Base-by-base conservation (phyloP, 495 filamentous ascomycete species). In the Pyronema domesticum region DNA sequence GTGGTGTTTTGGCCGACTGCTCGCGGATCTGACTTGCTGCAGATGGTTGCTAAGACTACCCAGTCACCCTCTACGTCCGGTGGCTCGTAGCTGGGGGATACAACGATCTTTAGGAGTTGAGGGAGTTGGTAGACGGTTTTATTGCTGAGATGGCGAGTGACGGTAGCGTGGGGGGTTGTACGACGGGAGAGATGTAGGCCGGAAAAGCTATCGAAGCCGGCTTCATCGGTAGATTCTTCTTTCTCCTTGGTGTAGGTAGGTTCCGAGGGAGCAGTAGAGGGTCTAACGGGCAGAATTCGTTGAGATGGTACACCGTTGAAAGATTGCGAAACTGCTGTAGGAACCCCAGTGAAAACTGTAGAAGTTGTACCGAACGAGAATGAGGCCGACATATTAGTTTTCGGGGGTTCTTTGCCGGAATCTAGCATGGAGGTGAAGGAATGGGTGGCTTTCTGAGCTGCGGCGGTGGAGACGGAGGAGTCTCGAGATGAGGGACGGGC, bases 51-150 rank as follows among this genome's bases (percentile, higher is more conserved):
- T 55, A 95, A 80, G 7, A 95, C 77, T 23, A 96, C 85, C 56
- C 81, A 83, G 65, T 96, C 93, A 18, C 78, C 75, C 59, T 93
- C 85, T 17, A 89, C 71, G 44, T 91, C 81, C 1, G 93, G 93
- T 0, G 88, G 75, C 30, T 84, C 77, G 65, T 83, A 99, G n/a
- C 82, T 74, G 0, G 89, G 93, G 0, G 78, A 77, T 67, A 86
- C 89, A 51, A 99, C 77, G 10, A 73, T 74, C 57, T 80, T 81
- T 37, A 99, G 73, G 15, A 96, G 75, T 55, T 89, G 82, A 1
- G 93, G 88, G 51, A 96, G 77, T 10, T 76, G 74, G 53, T 85
- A 83, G 10, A 81, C 74, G 47, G 79, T 85, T 66, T 91, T 95
- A 34, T 77, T 77, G 13, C 76, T 67, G 4, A 99, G 71, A 9